phyloP scores from a whole-genome alignment of 2,329 filamentous ascomycete genomes.

The Diplodia seriata region DNA sequence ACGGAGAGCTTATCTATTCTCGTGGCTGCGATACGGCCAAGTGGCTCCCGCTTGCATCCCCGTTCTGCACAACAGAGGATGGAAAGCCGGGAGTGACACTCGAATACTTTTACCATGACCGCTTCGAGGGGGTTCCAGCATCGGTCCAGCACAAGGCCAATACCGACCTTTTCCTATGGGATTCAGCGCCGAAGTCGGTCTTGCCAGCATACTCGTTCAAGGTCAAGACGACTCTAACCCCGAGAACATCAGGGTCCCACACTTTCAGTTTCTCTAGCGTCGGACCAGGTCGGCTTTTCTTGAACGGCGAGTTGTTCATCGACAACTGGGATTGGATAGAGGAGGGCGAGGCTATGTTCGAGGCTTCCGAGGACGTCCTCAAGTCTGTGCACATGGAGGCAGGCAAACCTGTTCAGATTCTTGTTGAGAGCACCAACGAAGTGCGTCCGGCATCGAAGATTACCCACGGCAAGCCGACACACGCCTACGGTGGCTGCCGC shows the following conservation, averaged over 20 bases:
- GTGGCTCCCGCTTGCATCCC: constrained; percentile 69
- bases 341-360: constrained; percentile 74
- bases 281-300: constrained; percentile 67
- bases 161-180: constrained; percentile 74
- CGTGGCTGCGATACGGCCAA: constrained; percentile 69
- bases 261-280: constrained; percentile 73
- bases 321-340: constrained; percentile 75
- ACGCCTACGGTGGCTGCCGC: constrained; percentile 74
- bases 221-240: constrained; percentile 66
- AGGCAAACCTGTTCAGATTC: constrained; percentile 65
- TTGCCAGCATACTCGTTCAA: constrained; percentile 70
- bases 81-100: constrained; percentile 68
- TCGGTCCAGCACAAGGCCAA: constrained; percentile 66
- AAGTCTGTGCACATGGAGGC: constrained; percentile 67
- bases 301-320: constrained; percentile 66
- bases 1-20: constrained; percentile 62
- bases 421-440: constrained; percentile 71
- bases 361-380: constrained; percentile 69
- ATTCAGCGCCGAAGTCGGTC: constrained; percentile 68
- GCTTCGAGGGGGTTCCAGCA: constrained; percentile 64
- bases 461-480: constrained; percentile 62
- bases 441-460: constrained; percentile 68
- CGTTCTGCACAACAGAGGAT: constrained; percentile 62
- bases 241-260: constrained; percentile 66
- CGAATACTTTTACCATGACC: constrained; percentile 70